Base-by-base conservation (phyloP, 352 stramenopile species). In the Phytophthora litchii region DNA sequence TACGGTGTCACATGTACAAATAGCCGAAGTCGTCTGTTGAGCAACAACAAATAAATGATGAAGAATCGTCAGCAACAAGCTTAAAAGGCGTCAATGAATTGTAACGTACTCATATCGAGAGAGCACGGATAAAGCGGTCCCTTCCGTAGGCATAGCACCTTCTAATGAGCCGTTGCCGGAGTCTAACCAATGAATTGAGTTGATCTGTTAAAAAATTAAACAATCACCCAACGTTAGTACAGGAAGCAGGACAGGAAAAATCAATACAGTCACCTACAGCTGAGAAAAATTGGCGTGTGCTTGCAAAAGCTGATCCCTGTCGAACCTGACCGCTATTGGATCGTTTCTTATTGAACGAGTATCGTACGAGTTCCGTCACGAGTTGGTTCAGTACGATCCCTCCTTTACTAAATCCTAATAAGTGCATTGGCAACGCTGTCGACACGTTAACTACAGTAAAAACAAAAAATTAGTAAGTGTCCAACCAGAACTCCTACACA, bases 361-460 rank as follows among this genome's bases (percentile, higher is more conserved):
- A 72, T 40, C 62, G 60, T 35, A 77, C 78, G 5, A 88, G 60
- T 43, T 91, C 81, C 4, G 81, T 85, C 32, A 84, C 70, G n/a
- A 91, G 59, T 50, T 91, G 81, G 44, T 89, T 91, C 16, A 91
- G 54, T 21, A 91, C 81, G 21, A 81, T 66, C 14, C 75, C 78
- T 3, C 81, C 81, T 54, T 88, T 88, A 67, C 81, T 91, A 43
- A 91, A 91, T 3, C 81, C 81, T 11, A 89, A 45, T 6, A 91
- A 60, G 46, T 89, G 76, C 12, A 91, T 71, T 4, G 76, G 78
- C 14, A 88, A 69, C 3, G 72, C 53, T 4, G 64, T 80, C 19
- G 74, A 80, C 21, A 88, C 41, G 5, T 62, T 62, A 17, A 81
- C 74, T 82, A 51, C 4, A 50, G 13, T 31, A 12, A 44, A 44